A percentile compares a stretch with the other conserved stretches of the same genome.
Evolutionary conservation across 129 eudicot species (phyloP).

Genomic region (Helianthus annuus): HanXRQr2.0-SUNRISE NC_035448.2:46824053-46824552

Average conservation of each 20-base stretch:
- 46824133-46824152: conserved; percentile 41
- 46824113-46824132: conserved; percentile 60
- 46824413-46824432: conserved; percentile 87
- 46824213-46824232: conserved; percentile 37
- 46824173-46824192: conserved; percentile 69
- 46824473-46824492: conserved; percentile 28
- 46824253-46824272: conserved; percentile 59
- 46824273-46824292: conserved; percentile 59
- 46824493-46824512: conserved; percentile 38
- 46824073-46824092: conserved; percentile 51
- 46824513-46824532: conserved; percentile 41
- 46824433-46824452: conserved; percentile 83
- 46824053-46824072: conserved; percentile 64
- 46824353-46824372: conserved; percentile 61
- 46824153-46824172: conserved; percentile 84
- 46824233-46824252: conserved; percentile 40
- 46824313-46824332: conserved; percentile 79
- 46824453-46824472: conserved; percentile 49
- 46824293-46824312: conserved; percentile 71
- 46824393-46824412: conserved; percentile 50
- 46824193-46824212: conserved; percentile 58
- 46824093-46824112: conserved; percentile 63
- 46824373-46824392: conserved; percentile 40
- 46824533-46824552: conserved; percentile 56
- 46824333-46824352: conserved; percentile 91